Percentiles rank a stretch among this genome's conserved stretches.
phyloP scores from a whole-genome alignment of 768 basidiomycete genomes.

The Tricholomella constricta region DNA sequence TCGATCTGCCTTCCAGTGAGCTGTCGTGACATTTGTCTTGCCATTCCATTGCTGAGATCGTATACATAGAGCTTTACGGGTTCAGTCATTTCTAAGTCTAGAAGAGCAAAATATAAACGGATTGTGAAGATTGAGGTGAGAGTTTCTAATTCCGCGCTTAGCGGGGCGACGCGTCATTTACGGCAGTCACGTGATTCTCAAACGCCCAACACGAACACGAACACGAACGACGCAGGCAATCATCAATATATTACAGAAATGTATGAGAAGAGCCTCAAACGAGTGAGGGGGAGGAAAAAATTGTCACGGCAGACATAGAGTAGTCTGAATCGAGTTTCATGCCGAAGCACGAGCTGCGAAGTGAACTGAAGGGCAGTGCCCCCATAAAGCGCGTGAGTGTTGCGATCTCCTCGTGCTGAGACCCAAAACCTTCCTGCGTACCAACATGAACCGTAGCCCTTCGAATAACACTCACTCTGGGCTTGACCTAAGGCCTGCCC shows the following conservation, averaged over 20 bases:
- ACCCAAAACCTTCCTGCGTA: not conserved
- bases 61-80: conserved; percentile 87
- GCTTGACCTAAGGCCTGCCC: too few species aligned
- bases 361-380: conserved; percentile 35
- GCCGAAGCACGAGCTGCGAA: conserved; percentile 31
- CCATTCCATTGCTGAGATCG: conserved; percentile 88
- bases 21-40: conserved; percentile 73
- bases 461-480: too few species aligned
- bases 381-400: conserved; percentile 1
- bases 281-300: conserved; percentile 18
- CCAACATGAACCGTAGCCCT: not conserved
- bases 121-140: not conserved
- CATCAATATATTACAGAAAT: too few species aligned
- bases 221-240: too few species aligned
- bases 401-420: conserved; percentile 11
- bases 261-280: conserved; percentile 6
- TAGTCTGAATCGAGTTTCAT: conserved; percentile 48
- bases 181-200: not conserved
- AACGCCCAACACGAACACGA: too few species aligned
- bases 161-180: not conserved
- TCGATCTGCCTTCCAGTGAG: conserved; percentile 90
- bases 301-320: conserved; percentile 38
- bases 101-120: not conserved
- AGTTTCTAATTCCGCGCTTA: not conserved
- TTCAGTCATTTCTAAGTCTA: conserved; percentile 27